Conservation (phyloP, 495 filamentous ascomycete species). For the Neurospora sp. region DNA sequence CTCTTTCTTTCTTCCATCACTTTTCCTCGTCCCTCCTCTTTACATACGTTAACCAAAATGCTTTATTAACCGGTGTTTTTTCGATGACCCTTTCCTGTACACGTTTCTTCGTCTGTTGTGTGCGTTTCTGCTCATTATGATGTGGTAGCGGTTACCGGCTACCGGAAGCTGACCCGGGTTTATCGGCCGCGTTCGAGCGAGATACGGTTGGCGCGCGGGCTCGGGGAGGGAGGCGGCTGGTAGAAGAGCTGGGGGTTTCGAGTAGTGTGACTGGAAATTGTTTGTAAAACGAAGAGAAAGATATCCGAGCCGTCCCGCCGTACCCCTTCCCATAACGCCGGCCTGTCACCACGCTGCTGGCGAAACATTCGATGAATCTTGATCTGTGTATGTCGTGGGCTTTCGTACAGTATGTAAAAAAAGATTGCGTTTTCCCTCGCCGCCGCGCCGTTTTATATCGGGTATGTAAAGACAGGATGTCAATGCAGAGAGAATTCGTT, state of each 20-base stretch:
- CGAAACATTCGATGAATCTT: slow-evolving; percentile 17
- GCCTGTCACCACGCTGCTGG: slow-evolving; percentile 4
- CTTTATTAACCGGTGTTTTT: not conserved
- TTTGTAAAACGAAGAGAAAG: slow-evolving; percentile 5
- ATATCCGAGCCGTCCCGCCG: slow-evolving; percentile 9
- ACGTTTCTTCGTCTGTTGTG: not conserved
- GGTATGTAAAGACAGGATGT: not conserved
- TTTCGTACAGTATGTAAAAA: slow-evolving; percentile 25
- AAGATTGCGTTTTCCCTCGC: slow-evolving; percentile 20
- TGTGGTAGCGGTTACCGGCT: not conserved
- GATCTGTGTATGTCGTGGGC: slow-evolving; percentile 21
- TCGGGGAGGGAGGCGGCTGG: not conserved
- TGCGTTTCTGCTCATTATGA: not conserved
- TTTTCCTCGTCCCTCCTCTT: not conserved
- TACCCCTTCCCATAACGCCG: slow-evolving; percentile 9
- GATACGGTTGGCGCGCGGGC: not conserved
- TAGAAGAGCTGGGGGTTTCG: not conserved
- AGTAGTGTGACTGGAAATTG: not conserved
- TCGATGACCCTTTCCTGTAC: not conserved
- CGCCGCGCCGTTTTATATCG: slow-evolving; percentile 2
- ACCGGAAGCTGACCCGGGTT: not conserved
- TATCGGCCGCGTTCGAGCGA: not conserved
- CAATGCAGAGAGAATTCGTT: not conserved
- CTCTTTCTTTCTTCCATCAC: not conserved
- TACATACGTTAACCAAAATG: not conserved